These are phyloP conservation scores for Solanum gandarillasii DNA, from an alignment of 257 asterid genomes.

Conservation along the genomic window DNA sequence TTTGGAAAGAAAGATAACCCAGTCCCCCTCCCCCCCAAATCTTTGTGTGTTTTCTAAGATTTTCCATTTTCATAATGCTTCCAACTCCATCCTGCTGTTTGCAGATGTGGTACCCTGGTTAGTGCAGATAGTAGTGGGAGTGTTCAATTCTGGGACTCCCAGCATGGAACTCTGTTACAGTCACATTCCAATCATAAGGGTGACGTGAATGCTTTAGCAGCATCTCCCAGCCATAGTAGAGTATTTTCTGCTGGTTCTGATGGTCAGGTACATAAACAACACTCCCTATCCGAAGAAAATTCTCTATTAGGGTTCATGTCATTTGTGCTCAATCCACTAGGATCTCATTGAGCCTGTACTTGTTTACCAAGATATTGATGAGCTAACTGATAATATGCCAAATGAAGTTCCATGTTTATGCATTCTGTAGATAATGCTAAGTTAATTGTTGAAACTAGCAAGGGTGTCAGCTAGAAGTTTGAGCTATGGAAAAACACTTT, in stretches of 20 bases:
- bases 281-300: not conserved
- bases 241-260: conserved; percentile 95
- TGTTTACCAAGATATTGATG: not conserved
- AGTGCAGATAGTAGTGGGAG: conserved; percentile 86
- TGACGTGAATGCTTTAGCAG: conserved; percentile 81
- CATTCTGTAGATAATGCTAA: not conserved
- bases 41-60: not conserved
- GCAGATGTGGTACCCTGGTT: conserved; percentile 52
- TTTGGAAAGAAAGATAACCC: not conserved
- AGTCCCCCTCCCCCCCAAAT: too few relatives aligned
- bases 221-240: conserved; percentile 71
- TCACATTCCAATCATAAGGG: conserved; percentile 86
- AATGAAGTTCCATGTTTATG: not conserved
- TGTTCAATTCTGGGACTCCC: conserved; percentile 89
- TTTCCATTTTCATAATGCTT: not conserved
- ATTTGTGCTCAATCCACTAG: not conserved
- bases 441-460: not conserved
- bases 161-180: conserved; percentile 77
- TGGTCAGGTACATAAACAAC: conserved; percentile 63
- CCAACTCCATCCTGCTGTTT: not conserved
- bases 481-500: not conserved
- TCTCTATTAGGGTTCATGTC: not conserved
- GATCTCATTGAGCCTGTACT: not conserved
- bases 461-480: not conserved
- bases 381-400: not conserved